Conservation (phyloP, 2,329 filamentous ascomycete genomes). For the Botryotinia convoluta region DNA sequence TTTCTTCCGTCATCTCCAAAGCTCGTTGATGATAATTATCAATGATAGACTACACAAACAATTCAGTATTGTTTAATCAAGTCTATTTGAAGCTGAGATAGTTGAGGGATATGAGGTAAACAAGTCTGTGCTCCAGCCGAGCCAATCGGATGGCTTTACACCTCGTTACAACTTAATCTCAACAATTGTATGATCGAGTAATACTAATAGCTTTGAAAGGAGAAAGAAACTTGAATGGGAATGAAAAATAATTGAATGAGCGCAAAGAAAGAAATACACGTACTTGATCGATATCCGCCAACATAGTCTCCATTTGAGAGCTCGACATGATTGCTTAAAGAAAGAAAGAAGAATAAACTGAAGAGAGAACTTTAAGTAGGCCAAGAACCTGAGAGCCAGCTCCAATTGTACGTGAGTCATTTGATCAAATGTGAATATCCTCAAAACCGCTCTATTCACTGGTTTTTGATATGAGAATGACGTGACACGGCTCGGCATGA, state of each 20-base stretch:
- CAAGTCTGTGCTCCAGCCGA: not conserved
- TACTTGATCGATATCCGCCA: not conserved
- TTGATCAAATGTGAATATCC: not conserved
- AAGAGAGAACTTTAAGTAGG: not conserved
- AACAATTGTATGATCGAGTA: not conserved
- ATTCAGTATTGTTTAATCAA: not conserved
- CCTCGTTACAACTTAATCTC: not conserved
- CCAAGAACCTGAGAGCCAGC: not conserved
- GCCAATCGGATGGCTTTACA: not conserved
- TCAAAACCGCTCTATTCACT: not conserved
- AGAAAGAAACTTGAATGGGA: not conserved
- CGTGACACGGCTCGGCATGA: not conserved
- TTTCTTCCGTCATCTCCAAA: no score
- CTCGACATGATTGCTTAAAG: not conserved
- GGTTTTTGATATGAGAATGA: not conserved
- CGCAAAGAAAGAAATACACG: not conserved
- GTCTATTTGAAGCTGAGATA: not conserved
- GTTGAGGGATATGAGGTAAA: not conserved
- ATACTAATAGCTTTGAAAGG: not conserved
- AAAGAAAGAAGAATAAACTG: not conserved
- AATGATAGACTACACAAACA: not conserved
- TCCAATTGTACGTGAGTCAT: not conserved
- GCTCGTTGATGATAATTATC: not conserved
- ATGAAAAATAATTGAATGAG: not conserved
- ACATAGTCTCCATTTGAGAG: not conserved